These are phyloP conservation scores for Protomyces inundatus DNA, from an alignment of 1,139 yeast genomes.

Conservation along the genomic window DNA sequence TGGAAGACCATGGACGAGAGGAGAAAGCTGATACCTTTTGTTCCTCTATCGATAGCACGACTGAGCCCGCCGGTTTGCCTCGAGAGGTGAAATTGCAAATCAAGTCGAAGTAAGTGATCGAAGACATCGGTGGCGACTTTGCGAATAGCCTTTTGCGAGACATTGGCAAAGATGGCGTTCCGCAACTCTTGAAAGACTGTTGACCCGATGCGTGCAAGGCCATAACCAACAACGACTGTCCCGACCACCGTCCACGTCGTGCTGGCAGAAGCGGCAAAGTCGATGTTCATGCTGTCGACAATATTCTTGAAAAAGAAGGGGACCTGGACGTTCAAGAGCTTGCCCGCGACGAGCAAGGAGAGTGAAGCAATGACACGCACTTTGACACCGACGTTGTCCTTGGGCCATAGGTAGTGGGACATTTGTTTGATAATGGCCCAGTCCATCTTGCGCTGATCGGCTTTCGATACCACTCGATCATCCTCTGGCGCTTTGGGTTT, in stretches of 20 bases:
- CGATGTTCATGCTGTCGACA: slow-evolving; percentile 87
- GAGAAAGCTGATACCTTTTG: slow-evolving; percentile 92
- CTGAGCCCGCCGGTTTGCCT: slow-evolving; percentile 95
- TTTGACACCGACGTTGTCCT: slow-evolving; percentile 61
- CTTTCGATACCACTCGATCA: slow-evolving; percentile 1
- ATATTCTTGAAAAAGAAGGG: slow-evolving; percentile 89
- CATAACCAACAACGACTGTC: slow-evolving; percentile 73
- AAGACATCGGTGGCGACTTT: slow-evolving; percentile 86
- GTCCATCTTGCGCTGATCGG: slow-evolving; percentile 22
- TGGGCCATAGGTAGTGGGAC: slow-evolving; percentile 78
- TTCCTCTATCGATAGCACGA: slow-evolving; percentile 94
- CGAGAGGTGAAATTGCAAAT: slow-evolving; percentile 80
- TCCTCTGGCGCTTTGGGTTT: background rate
- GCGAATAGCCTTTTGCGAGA: slow-evolving; percentile 90
- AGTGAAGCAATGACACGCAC: slow-evolving; percentile 72
- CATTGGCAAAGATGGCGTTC: slow-evolving; percentile 91
- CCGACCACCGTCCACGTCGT: slow-evolving; percentile 57
- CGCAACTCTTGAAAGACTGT: slow-evolving; percentile 89
- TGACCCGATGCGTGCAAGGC: slow-evolving; percentile 90
- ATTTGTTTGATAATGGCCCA: slow-evolving; percentile 30
- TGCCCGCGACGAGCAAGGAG: slow-evolving; percentile 66
- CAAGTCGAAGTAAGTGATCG: slow-evolving; percentile 73
- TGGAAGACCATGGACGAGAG: slow-evolving; percentile 95
- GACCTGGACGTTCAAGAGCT: slow-evolving; percentile 79
- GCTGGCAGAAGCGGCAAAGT: slow-evolving; percentile 66